A percentile compares a stretch with the other conserved stretches of the same genome.
phyloP scores from a whole-genome alignment of 345 rosid genomes.

The Salix arbutifolia region DNA sequence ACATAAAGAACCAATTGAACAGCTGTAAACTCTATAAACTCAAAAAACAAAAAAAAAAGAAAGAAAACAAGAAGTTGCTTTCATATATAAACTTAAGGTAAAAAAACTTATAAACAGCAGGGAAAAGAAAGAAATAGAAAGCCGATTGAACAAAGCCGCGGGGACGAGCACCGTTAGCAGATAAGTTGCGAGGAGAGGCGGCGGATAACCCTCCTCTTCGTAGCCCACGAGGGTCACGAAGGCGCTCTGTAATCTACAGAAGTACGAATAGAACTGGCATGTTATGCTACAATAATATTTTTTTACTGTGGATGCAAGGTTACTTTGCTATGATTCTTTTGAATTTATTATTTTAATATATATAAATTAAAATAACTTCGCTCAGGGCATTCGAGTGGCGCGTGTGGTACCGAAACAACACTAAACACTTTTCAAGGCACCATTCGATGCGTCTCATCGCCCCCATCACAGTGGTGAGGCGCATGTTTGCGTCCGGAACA shows the following conservation, averaged over 20 bases:
- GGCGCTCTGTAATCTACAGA: constrained; percentile 73
- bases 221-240: constrained; percentile 89
- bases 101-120: neutral
- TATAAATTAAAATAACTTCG: too few relatives aligned
- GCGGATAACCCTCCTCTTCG: constrained; percentile 72
- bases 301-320: too few relatives aligned
- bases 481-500: too few relatives aligned
- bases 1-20: neutral
- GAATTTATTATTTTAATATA: too few relatives aligned
- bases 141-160: constrained; percentile 69
- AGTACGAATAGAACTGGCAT: neutral
- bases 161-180: constrained; percentile 52
- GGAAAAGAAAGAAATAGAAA: neutral
- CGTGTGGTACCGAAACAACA: too few relatives aligned
- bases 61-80: neutral
- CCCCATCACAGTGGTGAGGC: too few relatives aligned
- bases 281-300: neutral
- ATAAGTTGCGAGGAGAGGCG: constrained; percentile 52
- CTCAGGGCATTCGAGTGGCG: too few relatives aligned
- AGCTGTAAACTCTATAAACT: neutral
- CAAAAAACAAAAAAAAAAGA: neutral
- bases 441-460: too few relatives aligned
- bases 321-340: too few relatives aligned
- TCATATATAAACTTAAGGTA: neutral
- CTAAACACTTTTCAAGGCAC: too few relatives aligned